Base-by-base conservation (phyloP, 257 asterid species). In the Apocynum venetum region DNA sequence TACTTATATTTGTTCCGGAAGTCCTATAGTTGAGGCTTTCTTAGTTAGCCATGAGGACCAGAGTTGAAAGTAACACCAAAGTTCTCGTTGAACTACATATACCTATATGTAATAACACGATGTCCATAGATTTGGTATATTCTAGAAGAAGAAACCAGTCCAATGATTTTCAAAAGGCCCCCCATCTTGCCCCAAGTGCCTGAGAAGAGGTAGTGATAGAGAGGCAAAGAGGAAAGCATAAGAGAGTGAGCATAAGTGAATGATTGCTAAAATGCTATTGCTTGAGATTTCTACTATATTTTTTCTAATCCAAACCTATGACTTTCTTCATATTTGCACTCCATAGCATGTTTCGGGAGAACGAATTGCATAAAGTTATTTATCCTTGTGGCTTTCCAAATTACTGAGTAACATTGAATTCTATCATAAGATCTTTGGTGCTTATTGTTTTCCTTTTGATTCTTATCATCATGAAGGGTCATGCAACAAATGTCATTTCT, bases 391-490 rank as follows among this genome's bases (percentile, higher is more conserved):
- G 41, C 15, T 38, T 51, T 12, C 31, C 63, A 19, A 41, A 51
- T 31, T n/a, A 14, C 35, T 41, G 4, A 14, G 3, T 66, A 11
- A 36, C 31, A 20, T 77, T 69, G 36, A 53, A 55, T 55, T 10
- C 3, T 53, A 20, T 46, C 15, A 0, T 35, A 19, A n/a, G 73
- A 72, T 25, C 43, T 63, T 55, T 49, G 0, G 1, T 49, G 19
- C 72, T 74, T 56, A 38, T 8, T 40, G 13, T 74, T 6, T n/a
- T 64, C 38, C 14, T 52, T 59, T 60, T 59, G 52, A 0, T 66
- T 61, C 38, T 36, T 49, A 40, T 48, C 3, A 69, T 61, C n/a
- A 41, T 79, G 72, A 61, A 85, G 88, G 86, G 84, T 43, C 88
- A 82, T 25, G 68, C 73, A 31, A 56, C 78, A 10, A 74, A 72